These are phyloP conservation scores for Globisporangium orthogonon DNA, from an alignment of 352 stramenopile genomes.

Conservation along the genomic window DNA sequence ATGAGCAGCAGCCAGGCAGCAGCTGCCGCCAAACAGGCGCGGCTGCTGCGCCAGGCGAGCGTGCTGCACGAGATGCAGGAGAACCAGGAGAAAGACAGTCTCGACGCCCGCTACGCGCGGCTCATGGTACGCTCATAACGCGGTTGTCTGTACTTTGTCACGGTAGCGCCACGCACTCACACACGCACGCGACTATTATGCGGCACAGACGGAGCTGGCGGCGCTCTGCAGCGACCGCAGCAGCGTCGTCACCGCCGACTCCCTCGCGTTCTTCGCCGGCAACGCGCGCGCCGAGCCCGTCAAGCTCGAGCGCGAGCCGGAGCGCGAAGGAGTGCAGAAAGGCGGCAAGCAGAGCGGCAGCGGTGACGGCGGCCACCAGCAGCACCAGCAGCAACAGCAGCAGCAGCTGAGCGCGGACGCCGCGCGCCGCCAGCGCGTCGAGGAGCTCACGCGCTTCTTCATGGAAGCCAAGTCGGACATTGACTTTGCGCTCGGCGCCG, in stretches of 20 bases:
- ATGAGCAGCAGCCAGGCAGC: slow-evolving; percentile 15
- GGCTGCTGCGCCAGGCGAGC: slow-evolving; percentile 56
- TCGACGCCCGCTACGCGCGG: slow-evolving; percentile 62
- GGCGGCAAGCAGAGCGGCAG: slow-evolving; percentile 18
- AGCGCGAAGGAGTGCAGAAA: slow-evolving; percentile 21
- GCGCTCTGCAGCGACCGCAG: slow-evolving; percentile 66
- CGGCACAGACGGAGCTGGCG: slow-evolving; percentile 45
- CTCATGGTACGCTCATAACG: slow-evolving; percentile 44
- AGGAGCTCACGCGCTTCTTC: slow-evolving; percentile 86
- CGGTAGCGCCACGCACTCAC: neutral
- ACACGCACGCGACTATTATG: neutral
- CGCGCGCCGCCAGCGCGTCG: slow-evolving; percentile 68
- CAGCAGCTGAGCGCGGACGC: slow-evolving; percentile 72
- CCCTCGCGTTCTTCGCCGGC: slow-evolving; percentile 58
- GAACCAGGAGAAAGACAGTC: slow-evolving; percentile 63
- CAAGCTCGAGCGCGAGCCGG: slow-evolving; percentile 63
- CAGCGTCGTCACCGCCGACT: slow-evolving; percentile 71
- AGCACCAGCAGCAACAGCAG: slow-evolving; percentile 25
- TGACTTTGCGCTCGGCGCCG: slow-evolving; percentile 78
- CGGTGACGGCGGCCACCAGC: neutral
- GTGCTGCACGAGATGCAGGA: slow-evolving; percentile 78
- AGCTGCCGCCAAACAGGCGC: slow-evolving; percentile 14
- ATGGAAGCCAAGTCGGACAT: slow-evolving; percentile 89
- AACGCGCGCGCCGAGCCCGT: slow-evolving; percentile 55
- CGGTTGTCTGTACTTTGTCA: too few relatives aligned